phyloP scores from a whole-genome alignment of 495 filamentous ascomycete genomes.

The Annulohypoxylon maeteangense region DNA sequence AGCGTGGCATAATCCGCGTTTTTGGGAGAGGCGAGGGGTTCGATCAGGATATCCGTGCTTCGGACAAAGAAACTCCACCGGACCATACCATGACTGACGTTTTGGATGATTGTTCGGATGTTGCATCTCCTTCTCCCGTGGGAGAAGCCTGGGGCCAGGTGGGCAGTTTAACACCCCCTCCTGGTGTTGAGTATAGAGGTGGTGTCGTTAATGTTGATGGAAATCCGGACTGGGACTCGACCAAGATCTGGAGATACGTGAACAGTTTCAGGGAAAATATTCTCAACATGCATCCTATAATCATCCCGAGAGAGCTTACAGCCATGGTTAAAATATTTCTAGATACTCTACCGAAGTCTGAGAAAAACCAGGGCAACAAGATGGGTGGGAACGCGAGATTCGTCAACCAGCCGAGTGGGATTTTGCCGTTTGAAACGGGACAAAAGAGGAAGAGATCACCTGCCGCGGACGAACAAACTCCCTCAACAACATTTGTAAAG shows the following conservation, averaged over 20 bases:
- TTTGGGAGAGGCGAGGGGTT: conserved; percentile 82
- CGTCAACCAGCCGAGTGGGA: conserved; percentile 39
- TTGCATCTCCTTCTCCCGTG: conserved; percentile 58
- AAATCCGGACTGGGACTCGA: conserved; percentile 70
- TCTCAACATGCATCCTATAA: conserved; percentile 89
- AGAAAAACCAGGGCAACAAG: conserved; percentile 35
- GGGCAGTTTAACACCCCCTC: conserved; percentile 56
- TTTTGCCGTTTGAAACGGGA: conserved; percentile 50
- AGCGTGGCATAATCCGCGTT: conserved; percentile 77
- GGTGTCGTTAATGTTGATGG: conserved; percentile 68
- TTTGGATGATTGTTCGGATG: conserved; percentile 58
- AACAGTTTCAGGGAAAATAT: conserved; percentile 81
- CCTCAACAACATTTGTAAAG: conserved; percentile 50
- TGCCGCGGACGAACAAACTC: conserved; percentile 48
- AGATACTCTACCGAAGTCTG: conserved; percentile 51
- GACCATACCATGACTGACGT: conserved; percentile 46
- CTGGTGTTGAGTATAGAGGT: conserved; percentile 50
- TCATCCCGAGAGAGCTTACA: conserved; percentile 63
- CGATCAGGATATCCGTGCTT: conserved; percentile 56
- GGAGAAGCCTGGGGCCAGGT: conserved; percentile 62
- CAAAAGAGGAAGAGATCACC: conserved; percentile 71
- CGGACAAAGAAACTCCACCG: conserved; percentile 50
- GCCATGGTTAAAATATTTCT: conserved; percentile 63
- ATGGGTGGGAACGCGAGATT: conserved; percentile 39
- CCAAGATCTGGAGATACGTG: conserved; percentile 70